Conservation (phyloP, 2,329 filamentous ascomycete species). For the Talaromyces sp. region DNA sequence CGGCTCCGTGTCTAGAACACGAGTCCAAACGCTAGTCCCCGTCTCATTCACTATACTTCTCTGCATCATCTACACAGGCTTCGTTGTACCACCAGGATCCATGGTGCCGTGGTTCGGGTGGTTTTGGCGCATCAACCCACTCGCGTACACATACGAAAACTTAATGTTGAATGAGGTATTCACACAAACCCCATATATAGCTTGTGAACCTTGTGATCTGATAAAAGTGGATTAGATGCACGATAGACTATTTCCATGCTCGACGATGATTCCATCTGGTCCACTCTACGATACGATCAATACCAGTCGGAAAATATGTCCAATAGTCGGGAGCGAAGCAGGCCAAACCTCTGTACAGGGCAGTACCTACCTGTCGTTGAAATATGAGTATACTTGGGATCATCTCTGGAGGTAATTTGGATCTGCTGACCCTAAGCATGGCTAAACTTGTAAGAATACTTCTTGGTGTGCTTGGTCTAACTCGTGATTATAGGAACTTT, state of each 20-base stretch:
- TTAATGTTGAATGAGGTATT: constrained; percentile 26
- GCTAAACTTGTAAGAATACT: no score
- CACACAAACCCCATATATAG: neutral
- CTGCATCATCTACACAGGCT: constrained; percentile 34
- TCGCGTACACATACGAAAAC: constrained; percentile 29
- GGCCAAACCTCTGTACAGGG: constrained; percentile 53
- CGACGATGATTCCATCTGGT: constrained; percentile 18
- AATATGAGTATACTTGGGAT: constrained; percentile 53
- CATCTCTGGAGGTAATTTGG: no score
- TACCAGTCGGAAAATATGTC: constrained; percentile 19
- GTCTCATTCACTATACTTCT: constrained; percentile 28
- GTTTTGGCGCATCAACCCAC: constrained; percentile 32
- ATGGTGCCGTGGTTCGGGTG: constrained; percentile 49
- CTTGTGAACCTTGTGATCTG: neutral
- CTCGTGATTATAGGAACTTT: no score
- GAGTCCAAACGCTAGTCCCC: constrained; percentile 51
- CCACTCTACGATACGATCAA: constrained; percentile 17
- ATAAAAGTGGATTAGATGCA: constrained; percentile 11
- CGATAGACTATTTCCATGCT: constrained; percentile 28
- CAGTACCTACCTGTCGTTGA: constrained; percentile 54
- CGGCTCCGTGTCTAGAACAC: constrained; percentile 46
- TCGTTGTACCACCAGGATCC: constrained; percentile 34
- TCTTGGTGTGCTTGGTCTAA: no score
- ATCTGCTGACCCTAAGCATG: no score
- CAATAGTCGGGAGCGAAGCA: constrained; percentile 42